These are phyloP conservation scores for Ogataea parapolymorpha DNA, from an alignment of 805 yeast species.

Conservation along the genomic window DNA sequence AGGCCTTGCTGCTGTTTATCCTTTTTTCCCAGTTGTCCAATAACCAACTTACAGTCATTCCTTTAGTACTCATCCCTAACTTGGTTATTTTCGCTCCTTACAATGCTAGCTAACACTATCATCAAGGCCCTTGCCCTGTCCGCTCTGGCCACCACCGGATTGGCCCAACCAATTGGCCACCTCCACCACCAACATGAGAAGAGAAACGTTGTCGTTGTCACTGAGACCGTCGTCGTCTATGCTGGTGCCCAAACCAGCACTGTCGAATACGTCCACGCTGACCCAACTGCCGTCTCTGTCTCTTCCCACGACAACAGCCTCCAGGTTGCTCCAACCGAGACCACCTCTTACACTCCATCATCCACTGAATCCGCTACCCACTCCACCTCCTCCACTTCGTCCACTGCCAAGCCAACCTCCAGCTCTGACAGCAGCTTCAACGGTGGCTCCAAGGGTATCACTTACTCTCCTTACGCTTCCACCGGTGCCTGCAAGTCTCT, in stretches of 20 bases:
- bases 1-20: constrained; percentile 5
- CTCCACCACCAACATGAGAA: constrained; percentile 60
- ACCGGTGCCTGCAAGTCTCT: constrained; percentile 68
- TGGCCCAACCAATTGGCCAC: constrained; percentile 60
- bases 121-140: constrained; percentile 45
- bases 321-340: constrained; percentile 29
- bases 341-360: constrained; percentile 31
- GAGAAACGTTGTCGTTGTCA: constrained; percentile 48
- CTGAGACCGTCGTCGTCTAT: constrained; percentile 48
- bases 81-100: constrained; percentile 11
- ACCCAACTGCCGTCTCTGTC: constrained; percentile 21
- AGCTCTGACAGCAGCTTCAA: constrained; percentile 31
- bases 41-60: constrained; percentile 21
- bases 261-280: constrained; percentile 32
- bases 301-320: constrained; percentile 25
- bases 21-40: constrained; percentile 1
- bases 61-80: constrained; percentile 10
- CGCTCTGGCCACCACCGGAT: constrained; percentile 45
- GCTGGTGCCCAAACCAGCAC: constrained; percentile 36
- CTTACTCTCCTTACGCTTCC: constrained; percentile 75
- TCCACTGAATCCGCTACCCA: constrained; percentile 33
- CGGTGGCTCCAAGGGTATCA: constrained; percentile 64
- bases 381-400: constrained; percentile 28
- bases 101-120: constrained; percentile 33
- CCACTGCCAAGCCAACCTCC: constrained; percentile 19